Conservation (phyloP, 2,329 filamentous ascomycete genomes). For the Pestalotiopsis sp. region DNA sequence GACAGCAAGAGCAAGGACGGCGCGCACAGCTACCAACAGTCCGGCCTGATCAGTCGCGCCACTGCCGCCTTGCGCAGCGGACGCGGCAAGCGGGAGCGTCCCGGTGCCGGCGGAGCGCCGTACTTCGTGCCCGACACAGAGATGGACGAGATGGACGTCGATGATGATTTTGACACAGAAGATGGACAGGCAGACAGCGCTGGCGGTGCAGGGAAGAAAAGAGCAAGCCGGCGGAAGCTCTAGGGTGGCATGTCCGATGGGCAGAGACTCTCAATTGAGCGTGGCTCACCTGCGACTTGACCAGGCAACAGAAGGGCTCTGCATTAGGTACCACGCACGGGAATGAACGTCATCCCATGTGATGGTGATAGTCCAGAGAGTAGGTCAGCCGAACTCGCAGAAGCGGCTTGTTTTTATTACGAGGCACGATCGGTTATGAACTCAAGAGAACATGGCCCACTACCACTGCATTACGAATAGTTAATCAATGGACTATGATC, state of each 20-base stretch:
- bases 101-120: slow-evolving; percentile 20
- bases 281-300: no score
- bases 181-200: slow-evolving; percentile 47
- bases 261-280: no score
- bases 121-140: slow-evolving; percentile 33
- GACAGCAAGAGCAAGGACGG: slow-evolving; percentile 23
- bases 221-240: slow-evolving; percentile 57
- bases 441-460: neutral
- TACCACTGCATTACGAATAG: neutral
- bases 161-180: slow-evolving; percentile 52
- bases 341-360: neutral
- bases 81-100: slow-evolving; percentile 21
- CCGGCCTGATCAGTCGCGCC: slow-evolving; percentile 25
- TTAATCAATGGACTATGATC: neutral
- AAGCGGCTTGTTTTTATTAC: neutral
- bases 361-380: neutral
- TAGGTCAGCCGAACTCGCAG: neutral
- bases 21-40: slow-evolving; percentile 27
- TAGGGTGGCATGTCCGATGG: slow-evolving; percentile 26
- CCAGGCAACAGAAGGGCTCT: no score
- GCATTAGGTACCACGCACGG: no score
- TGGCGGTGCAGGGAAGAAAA: slow-evolving; percentile 44
- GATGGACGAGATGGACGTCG: slow-evolving; percentile 56
- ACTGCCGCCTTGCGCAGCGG: slow-evolving; percentile 16
- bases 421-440: neutral